Conservation (phyloP, 176 grass and related monocot species). For the Phoenix dactylifera region DNA sequence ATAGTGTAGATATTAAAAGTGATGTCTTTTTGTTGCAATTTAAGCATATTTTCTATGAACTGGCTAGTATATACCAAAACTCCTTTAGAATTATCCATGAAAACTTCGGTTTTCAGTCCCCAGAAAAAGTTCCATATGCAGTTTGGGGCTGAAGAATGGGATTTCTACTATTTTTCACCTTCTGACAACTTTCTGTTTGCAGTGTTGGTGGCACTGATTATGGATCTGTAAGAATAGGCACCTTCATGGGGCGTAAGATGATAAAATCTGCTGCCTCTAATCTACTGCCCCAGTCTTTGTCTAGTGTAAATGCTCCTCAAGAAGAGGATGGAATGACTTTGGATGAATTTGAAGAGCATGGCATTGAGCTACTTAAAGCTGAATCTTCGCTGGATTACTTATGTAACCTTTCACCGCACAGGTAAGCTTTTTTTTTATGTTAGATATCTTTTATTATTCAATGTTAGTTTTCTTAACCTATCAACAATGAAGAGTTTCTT, state of each 20-base stretch:
- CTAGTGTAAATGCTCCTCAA: slow-evolving; percentile 20
- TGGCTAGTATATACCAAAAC: too few species aligned
- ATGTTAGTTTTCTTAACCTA: too few species aligned
- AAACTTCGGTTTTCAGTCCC: too few species aligned
- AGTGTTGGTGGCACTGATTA: slow-evolving; percentile 99
- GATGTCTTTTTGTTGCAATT: too few species aligned
- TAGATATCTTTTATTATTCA: too few species aligned
- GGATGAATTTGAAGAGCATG: slow-evolving; percentile 73
- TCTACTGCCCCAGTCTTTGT: slow-evolving; percentile 41
- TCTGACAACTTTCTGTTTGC: slow-evolving; percentile 3
- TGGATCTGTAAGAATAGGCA: slow-evolving; percentile 88
- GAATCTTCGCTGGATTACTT: slow-evolving; percentile 86
- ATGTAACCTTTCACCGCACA: slow-evolving; percentile 78
- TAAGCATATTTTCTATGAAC: too few species aligned
- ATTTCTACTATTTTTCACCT: too few species aligned
- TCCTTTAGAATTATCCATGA: too few species aligned
- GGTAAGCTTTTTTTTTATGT: slow-evolving; percentile 25
- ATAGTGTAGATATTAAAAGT: too few species aligned
- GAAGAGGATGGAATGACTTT: slow-evolving; percentile 30
- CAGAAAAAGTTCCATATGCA: too few species aligned
- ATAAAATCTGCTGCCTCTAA: slow-evolving; percentile 65
- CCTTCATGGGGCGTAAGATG: slow-evolving; percentile 89
- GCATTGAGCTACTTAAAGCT: slow-evolving; percentile 66
- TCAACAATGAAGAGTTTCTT: too few species aligned
- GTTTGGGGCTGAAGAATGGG: too few species aligned